These are phyloP conservation scores for Colletotrichum tamarilloi DNA, from an alignment of 2,329 filamentous ascomycete genomes.

Conservation along the genomic window DNA sequence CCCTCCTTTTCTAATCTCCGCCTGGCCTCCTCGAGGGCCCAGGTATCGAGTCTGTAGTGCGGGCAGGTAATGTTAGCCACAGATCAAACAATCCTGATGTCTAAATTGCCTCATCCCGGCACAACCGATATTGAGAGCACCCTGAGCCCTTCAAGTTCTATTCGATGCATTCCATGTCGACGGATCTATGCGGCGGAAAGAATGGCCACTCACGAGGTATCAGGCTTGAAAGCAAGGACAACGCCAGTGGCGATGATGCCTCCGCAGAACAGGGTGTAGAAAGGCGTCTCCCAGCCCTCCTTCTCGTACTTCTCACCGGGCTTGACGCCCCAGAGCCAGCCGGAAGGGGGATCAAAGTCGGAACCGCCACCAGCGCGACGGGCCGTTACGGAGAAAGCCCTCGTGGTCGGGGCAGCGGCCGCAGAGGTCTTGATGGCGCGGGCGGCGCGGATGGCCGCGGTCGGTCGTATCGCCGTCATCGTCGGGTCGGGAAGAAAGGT, in stretches of 20 bases:
- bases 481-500: neutral
- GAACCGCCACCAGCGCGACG: slow-evolving; percentile 57
- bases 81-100: neutral
- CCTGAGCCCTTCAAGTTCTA: neutral
- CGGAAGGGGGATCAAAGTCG: slow-evolving; percentile 89
- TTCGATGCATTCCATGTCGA: neutral
- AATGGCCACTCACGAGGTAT: slow-evolving; percentile 85
- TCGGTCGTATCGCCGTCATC: slow-evolving; percentile 37
- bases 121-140: neutral
- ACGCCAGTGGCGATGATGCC: slow-evolving; percentile 78
- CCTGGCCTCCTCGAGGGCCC: slow-evolving; percentile 97
- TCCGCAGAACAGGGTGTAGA: slow-evolving; percentile 87
- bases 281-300: slow-evolving; percentile 94
- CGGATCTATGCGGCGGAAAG: neutral
- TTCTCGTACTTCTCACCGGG: slow-evolving; percentile 95
- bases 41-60: slow-evolving; percentile 89
- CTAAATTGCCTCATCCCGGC: slow-evolving; percentile 25
- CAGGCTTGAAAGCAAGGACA: slow-evolving; percentile 95
- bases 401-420: slow-evolving; percentile 38
- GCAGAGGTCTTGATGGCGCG: slow-evolving; percentile 48
- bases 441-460: slow-evolving; percentile 37
- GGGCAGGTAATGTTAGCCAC: slow-evolving; percentile 41
- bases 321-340: slow-evolving; percentile 94
- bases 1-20: slow-evolving; percentile 96
- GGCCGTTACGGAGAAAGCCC: slow-evolving; percentile 58